A percentile compares a stretch with the other conserved stretches of the same genome.
phyloP scores from a whole-genome alignment of 495 filamentous ascomycete genomes.

The Ascobolus immersus region DNA sequence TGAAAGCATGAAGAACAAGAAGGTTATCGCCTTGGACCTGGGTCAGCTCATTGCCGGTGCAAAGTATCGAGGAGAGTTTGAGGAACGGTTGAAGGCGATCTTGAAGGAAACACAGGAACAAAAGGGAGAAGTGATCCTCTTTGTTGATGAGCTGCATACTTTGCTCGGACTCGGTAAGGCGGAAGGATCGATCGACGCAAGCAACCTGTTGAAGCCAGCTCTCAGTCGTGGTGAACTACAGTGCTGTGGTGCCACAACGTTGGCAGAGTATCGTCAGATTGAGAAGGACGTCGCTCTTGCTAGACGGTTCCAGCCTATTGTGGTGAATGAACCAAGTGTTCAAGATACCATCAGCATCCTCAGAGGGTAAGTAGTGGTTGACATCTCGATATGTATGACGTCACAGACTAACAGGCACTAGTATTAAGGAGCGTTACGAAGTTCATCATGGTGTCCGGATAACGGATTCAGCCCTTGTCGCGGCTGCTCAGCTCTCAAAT shows the following conservation, averaged over 20 bases:
- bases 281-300: slow-evolving; percentile 92
- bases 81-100: slow-evolving; percentile 73
- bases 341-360: slow-evolving; percentile 87
- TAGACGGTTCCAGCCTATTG: slow-evolving; percentile 76
- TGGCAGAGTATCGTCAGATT: slow-evolving; percentile 74
- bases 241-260: slow-evolving; percentile 81
- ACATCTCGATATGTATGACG: slow-evolving; percentile 74
- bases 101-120: slow-evolving; percentile 76
- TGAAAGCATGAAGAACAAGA: slow-evolving; percentile 87
- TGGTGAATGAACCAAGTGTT: slow-evolving; percentile 68
- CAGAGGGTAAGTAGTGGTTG: slow-evolving; percentile 41
- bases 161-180: slow-evolving; percentile 80
- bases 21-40: slow-evolving; percentile 63
- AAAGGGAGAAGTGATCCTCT: slow-evolving; percentile 69
- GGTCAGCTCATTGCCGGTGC: slow-evolving; percentile 85
- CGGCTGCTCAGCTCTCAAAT: slow-evolving; percentile 76
- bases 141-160: slow-evolving; percentile 87
- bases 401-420: slow-evolving; percentile 72
- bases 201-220: slow-evolving; percentile 86
- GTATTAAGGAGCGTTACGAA: slow-evolving; percentile 92
- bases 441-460: slow-evolving; percentile 90
- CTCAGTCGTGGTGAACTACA: slow-evolving; percentile 76
- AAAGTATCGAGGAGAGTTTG: slow-evolving; percentile 88
- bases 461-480: slow-evolving; percentile 72
- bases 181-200: slow-evolving; percentile 88